Evolutionary conservation across 164 flowering plant genomes (phyloP).

Genomic region (Stephania cephalantha): DNA sequence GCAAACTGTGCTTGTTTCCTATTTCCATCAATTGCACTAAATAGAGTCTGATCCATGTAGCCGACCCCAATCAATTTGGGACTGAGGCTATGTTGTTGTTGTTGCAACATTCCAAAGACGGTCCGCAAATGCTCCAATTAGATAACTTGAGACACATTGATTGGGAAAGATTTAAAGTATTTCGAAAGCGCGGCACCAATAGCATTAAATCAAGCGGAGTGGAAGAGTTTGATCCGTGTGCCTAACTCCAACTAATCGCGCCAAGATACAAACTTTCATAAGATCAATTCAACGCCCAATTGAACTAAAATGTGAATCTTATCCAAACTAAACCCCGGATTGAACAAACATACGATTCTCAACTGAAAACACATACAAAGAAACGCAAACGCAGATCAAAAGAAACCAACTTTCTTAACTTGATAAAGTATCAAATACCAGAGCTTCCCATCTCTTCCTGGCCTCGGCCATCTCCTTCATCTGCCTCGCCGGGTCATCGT

Average conservation of each 20-base stretch:
- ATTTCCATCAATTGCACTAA: neutral
- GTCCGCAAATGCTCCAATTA: no score
- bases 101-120: no score
- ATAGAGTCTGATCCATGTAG: no score
- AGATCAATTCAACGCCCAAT: neutral
- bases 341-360: neutral
- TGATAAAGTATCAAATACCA: conserved; percentile 38
- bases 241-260: no score
- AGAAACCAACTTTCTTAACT: conserved; percentile 11
- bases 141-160: no score
- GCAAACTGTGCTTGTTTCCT: neutral
- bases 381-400: conserved; percentile 5
- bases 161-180: no score
- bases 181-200: no score
- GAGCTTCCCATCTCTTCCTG: conserved; percentile 92
- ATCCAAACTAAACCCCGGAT: neutral
- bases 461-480: conserved; percentile 94
- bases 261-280: neutral
- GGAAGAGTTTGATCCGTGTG: no score
- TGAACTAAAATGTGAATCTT: neutral
- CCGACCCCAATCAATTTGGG: no score
- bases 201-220: no score
- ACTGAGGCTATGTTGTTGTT: no score
- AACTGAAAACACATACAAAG: neutral
- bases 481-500: conserved; percentile 69